Conservation (phyloP, 768 basidiomycete genomes). For the Rhodotorula babjevae region DNA sequence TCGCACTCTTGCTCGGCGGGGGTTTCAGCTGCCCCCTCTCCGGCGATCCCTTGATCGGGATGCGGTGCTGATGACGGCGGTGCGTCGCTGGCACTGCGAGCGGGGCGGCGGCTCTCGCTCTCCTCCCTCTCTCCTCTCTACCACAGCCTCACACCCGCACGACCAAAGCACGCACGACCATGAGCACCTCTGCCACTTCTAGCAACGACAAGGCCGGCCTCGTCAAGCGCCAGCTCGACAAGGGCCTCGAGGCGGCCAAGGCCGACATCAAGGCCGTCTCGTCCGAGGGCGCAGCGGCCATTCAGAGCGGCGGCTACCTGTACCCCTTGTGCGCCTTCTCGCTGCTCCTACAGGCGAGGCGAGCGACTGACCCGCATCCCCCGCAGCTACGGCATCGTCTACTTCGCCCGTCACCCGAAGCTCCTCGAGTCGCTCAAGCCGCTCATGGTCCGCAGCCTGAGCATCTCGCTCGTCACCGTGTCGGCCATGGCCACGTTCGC, state of each 20-base stretch:
- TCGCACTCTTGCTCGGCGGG: too few relatives aligned
- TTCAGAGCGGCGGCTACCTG: constrained; percentile 25
- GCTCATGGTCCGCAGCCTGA: constrained; percentile 21
- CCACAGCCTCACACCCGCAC: too few relatives aligned
- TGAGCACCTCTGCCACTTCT: background rate
- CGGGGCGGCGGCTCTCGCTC: background rate
- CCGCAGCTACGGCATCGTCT: constrained; percentile 24
- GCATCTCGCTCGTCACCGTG: constrained; percentile 9
- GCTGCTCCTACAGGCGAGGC: background rate
- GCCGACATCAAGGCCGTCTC: constrained; percentile 18
- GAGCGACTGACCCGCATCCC: background rate
- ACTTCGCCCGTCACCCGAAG: constrained; percentile 27
- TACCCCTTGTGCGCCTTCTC: constrained; percentile 26
- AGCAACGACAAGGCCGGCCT: background rate
- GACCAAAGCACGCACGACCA: too few relatives aligned
- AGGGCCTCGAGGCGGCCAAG: constrained; percentile 15
- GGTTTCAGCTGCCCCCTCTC: too few relatives aligned
- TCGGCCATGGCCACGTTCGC: constrained; percentile 42
- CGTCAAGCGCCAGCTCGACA: constrained; percentile 29
- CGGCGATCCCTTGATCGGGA: too few relatives aligned
- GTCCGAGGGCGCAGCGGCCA: constrained; percentile 2
- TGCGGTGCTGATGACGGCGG: too few relatives aligned
- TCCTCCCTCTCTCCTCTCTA: too few relatives aligned
- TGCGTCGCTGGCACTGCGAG: too few relatives aligned
- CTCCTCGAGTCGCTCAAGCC: constrained; percentile 30